Conservation (phyloP, 306 rosid species). For the Vachellia collinsii region DNA sequence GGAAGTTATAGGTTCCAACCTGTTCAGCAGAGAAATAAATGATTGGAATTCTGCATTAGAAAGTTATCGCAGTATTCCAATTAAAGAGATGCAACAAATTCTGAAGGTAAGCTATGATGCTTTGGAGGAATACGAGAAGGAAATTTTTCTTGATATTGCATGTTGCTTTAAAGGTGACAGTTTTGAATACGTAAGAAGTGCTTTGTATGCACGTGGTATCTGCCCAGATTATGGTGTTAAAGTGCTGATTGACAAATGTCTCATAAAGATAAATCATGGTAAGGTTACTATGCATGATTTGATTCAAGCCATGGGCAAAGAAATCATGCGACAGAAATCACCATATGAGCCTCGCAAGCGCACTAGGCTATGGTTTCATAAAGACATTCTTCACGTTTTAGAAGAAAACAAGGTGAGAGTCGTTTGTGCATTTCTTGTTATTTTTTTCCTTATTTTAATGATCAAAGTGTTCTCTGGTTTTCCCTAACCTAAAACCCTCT, state of each 20-base stretch:
- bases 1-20: constrained; percentile 13
- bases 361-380: constrained; percentile 37
- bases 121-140: background rate
- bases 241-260: constrained; percentile 7
- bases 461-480: background rate
- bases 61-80: background rate
- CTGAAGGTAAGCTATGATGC: constrained; percentile 6
- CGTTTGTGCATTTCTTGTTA: background rate
- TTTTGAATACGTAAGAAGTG: background rate
- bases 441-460: background rate
- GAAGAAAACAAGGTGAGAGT: background rate
- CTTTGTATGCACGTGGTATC: background rate
- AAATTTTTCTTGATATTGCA: constrained; percentile 1
- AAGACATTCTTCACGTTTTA: constrained; percentile 23
- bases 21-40: background rate
- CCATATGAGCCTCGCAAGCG: background rate
- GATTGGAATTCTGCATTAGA: background rate
- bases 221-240: background rate
- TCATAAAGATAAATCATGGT: background rate
- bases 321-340: constrained; percentile 31
- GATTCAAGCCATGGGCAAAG: constrained; percentile 38
- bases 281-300: constrained; percentile 36
- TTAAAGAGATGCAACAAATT: background rate
- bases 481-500: background rate
- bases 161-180: background rate